These are phyloP conservation scores for Bipolaris gigantea DNA, from an alignment of 2,329 filamentous ascomycete species.

Conservation along the genomic window DNA sequence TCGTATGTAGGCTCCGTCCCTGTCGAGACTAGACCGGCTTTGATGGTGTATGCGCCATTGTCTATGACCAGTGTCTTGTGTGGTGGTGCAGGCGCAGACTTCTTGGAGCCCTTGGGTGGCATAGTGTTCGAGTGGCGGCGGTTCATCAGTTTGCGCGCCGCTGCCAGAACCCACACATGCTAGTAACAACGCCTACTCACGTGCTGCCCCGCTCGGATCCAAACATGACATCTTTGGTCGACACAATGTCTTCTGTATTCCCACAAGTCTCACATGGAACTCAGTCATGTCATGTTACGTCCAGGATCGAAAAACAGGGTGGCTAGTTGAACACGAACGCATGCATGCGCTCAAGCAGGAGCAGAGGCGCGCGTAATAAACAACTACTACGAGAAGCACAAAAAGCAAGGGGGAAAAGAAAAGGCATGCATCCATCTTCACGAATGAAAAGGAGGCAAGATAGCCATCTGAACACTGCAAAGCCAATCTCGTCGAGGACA, in stretches of 20 bases:
- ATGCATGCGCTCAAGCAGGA: too few relatives aligned
- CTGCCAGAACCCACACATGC: background rate
- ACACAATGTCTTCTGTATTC: background rate
- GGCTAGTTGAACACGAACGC: too few relatives aligned
- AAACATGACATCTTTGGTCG: background rate
- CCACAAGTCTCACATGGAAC: too few relatives aligned
- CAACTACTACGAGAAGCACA: background rate
- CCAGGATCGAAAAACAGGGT: too few relatives aligned
- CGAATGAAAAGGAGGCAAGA: too few relatives aligned
- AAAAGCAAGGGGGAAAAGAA: background rate
- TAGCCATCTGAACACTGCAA: background rate
- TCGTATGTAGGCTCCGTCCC: constrained; percentile 30
- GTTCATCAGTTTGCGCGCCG: background rate
- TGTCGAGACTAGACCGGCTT: constrained; percentile 71
- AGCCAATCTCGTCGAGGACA: background rate
- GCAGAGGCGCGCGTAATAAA: too few relatives aligned
- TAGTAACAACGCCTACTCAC: constrained; percentile 8
- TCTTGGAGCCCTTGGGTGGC: constrained; percentile 41
- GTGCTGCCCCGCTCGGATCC: constrained; percentile 1
- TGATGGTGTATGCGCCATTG: constrained; percentile 89
- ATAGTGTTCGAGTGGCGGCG: constrained; percentile 16
- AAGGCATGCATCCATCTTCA: background rate
- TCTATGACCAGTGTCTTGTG: constrained; percentile 77
- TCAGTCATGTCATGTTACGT: too few relatives aligned
- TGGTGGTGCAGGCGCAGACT: constrained; percentile 22